Base-by-base conservation (phyloP, 169 alveolate genomes). In the Amoebophrya sp. region DNA sequence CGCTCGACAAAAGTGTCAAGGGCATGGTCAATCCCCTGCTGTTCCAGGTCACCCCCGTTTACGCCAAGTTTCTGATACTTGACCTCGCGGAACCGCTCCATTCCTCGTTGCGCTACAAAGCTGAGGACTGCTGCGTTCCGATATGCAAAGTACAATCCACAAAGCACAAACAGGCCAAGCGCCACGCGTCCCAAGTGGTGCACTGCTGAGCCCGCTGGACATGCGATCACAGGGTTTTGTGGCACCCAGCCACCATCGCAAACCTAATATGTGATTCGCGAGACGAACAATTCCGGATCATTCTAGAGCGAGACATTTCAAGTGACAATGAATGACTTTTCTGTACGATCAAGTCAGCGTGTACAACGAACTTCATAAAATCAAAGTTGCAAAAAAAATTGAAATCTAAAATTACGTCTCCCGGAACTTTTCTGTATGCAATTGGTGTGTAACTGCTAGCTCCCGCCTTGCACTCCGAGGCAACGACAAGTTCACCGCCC, bases 401-500 rank as follows among this genome's bases (percentile, higher is more conserved):
- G 76, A 53, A 14, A n/a, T n/a, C n/a, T n/a, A n/a, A n/a, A n/a
- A n/a, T n/a, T 65, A 95, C 94, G 94, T 98, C 98, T 40, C 99
- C 99, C 33, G 99, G 99, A 18, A 98, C 96, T 94, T 96, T 98
- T 93, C 99, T 96, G 94, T 98, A 98, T 10, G 98, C 98, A 76
- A 93, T 93, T 41, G 97, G 93, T 65, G 12, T 6, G 91, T 94
- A 95, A 95, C 94, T 95, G 93, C 91, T 92, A 41, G 95, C 90
- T 65, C 96, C 93, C 34, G 95, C 93, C 18, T 96, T 95, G 93
- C 97, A 95, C 0, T 96, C 97, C 38, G 93, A 91, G 34, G 95
- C 96, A 40, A 95, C 97, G 34, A 96, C 95, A 38, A 95, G 95
- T 18, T 65, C 83, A n/a, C n/a, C n/a, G n/a, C n/a, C n/a, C 33